These are phyloP conservation scores for Pseudopediastrum boryanum DNA, from an alignment of 139 green algal species.

Conservation along the genomic window DNA sequence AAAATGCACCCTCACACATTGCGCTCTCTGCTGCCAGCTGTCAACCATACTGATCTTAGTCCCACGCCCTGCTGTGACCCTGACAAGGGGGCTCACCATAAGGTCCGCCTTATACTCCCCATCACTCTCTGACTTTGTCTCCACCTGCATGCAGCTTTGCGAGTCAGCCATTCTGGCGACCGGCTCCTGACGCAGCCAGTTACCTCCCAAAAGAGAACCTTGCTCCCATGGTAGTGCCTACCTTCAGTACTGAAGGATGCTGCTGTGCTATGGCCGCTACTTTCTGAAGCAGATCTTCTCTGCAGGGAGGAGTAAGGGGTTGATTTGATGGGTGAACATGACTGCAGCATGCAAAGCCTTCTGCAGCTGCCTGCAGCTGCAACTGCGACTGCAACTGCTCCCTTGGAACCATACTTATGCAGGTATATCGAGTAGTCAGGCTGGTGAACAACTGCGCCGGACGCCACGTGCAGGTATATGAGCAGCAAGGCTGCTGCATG, in stretches of 20 bases:
- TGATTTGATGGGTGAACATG: neutral
- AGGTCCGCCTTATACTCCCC: constrained; percentile 44
- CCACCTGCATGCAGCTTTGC: constrained; percentile 57
- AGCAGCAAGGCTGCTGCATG: too few species aligned
- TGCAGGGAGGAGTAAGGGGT: constrained; percentile 30
- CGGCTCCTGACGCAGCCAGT: constrained; percentile 58
- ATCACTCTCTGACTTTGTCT: constrained; percentile 35
- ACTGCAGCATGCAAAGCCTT: neutral
- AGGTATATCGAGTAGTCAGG: constrained; percentile 80
- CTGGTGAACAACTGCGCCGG: too few species aligned
- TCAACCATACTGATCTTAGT: neutral
- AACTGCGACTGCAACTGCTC: neutral
- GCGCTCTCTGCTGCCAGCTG: neutral
- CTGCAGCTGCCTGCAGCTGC: neutral
- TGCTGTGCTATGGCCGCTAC: constrained; percentile 58
- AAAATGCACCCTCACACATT: neutral
- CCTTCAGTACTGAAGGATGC: too few species aligned
- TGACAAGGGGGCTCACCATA: constrained; percentile 18
- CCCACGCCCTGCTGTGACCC: neutral
- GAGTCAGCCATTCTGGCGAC: constrained; percentile 50
- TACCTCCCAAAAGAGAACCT: too few species aligned
- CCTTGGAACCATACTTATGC: constrained; percentile 46
- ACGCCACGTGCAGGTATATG: too few species aligned
- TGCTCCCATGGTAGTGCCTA: too few species aligned
- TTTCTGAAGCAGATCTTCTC: constrained; percentile 58